Conservation (phyloP, 768 basidiomycete genomes). For the Boletellus sp. region DNA sequence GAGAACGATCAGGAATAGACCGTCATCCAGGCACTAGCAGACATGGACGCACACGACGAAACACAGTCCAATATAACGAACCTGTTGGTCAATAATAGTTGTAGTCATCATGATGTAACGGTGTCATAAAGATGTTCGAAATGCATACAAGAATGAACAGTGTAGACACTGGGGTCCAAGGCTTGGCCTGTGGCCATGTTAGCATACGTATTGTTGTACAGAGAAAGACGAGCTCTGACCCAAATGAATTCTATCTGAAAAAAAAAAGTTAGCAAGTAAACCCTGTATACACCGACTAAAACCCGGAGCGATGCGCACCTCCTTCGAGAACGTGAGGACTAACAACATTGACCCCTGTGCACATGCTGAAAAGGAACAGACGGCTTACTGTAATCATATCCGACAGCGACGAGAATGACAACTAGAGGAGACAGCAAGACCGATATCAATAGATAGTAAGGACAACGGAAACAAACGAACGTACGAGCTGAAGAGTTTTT, state of each 20-base stretch:
- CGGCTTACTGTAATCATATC: slow-evolving; percentile 10
- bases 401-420: not conserved
- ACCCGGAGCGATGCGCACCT: slow-evolving; percentile 1
- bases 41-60: not conserved
- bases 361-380: not conserved
- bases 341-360: not conserved
- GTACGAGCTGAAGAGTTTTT: too few relatives aligned
- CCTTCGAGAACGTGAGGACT: slow-evolving; percentile 10
- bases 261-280: too few relatives aligned
- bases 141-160: slow-evolving; percentile 7
- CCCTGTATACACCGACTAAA: not conserved
- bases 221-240: not conserved
- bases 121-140: too few relatives aligned
- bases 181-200: not conserved
- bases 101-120: too few relatives aligned
- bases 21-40: too few relatives aligned
- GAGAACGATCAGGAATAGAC: not conserved
- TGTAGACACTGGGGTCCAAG: slow-evolving; percentile 7
- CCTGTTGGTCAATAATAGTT: not conserved
- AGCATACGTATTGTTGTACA: not conserved
- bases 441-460: too few relatives aligned
- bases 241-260: slow-evolving; percentile 9
- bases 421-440: slow-evolving; percentile 4
- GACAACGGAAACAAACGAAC: too few relatives aligned
- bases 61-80: not conserved